Evolutionary conservation across 179 eudicot species (phyloP).

Genomic region (Beta macrorhiza): DNA sequence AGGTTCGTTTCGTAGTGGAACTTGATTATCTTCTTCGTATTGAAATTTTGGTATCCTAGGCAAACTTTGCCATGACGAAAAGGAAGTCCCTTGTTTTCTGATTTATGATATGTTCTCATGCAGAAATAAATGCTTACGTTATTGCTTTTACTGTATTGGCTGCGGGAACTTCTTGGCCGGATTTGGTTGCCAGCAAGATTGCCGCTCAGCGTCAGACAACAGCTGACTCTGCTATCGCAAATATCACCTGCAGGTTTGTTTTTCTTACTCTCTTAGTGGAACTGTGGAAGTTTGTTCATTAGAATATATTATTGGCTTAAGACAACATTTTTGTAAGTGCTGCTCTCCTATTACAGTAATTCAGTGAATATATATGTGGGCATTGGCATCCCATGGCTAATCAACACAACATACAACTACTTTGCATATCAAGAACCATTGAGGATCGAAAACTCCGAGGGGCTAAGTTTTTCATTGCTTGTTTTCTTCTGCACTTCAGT

Average conservation of each 20-base stretch:
- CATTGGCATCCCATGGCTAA: constrained; percentile 92
- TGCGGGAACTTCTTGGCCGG: constrained; percentile 93
- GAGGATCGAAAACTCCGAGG: constrained; percentile 34
- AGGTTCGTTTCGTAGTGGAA: constrained; percentile 43
- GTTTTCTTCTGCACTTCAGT: constrained; percentile 40
- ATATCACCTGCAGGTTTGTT: constrained; percentile 81
- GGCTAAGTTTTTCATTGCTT: constrained; percentile 39
- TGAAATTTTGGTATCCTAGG: neutral
- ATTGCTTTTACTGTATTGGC: constrained; percentile 91
- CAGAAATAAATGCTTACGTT: constrained; percentile 77
- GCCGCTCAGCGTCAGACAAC: constrained; percentile 89
- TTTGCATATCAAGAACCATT: constrained; percentile 44
- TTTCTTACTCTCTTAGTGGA: neutral
- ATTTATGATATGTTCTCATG: constrained; percentile 2
- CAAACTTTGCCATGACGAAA: neutral
- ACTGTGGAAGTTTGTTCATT: neutral
- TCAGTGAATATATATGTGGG: constrained; percentile 93
- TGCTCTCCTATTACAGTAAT: constrained; percentile 49
- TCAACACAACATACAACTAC: constrained; percentile 79
- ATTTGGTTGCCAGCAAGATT: constrained; percentile 90
- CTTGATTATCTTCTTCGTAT: neutral
- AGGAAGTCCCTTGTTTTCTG: neutral
- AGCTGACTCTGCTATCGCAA: constrained; percentile 95
- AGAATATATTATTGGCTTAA: neutral
- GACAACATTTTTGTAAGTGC: neutral